Conservation (phyloP, 495 filamentous ascomycete genomes). For the Penicillium odoratum region DNA sequence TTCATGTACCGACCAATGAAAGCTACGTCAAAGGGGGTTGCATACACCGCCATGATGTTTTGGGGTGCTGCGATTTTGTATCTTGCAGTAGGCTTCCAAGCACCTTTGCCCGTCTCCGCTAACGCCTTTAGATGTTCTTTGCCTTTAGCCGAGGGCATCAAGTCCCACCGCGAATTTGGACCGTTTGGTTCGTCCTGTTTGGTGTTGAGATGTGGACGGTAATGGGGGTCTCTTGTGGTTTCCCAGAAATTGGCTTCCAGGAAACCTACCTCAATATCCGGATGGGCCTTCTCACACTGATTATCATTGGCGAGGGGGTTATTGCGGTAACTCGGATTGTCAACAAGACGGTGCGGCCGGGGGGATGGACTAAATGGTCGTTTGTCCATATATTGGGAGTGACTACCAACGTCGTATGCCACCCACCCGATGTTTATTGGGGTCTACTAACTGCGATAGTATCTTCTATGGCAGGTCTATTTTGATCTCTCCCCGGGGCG, state of each 20-base stretch:
- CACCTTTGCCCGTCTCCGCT: slow-evolving; percentile 6
- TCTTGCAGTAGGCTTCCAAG: slow-evolving; percentile 43
- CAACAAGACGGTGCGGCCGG: slow-evolving; percentile 54
- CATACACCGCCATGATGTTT: slow-evolving; percentile 44
- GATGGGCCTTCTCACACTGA: slow-evolving; percentile 66
- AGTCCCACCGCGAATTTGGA: slow-evolving; percentile 44
- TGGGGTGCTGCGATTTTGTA: slow-evolving; percentile 48
- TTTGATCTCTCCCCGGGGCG: slow-evolving; percentile 55
- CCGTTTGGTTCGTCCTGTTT: slow-evolving; percentile 60
- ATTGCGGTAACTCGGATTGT: slow-evolving; percentile 54
- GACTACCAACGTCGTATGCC: slow-evolving; percentile 47
- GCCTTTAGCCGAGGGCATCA: slow-evolving; percentile 31
- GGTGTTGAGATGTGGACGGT: slow-evolving; percentile 54
- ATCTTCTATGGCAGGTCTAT: slow-evolving; percentile 71
- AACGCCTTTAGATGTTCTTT: slow-evolving; percentile 36
- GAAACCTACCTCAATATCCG: slow-evolving; percentile 65
- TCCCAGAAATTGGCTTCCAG: slow-evolving; percentile 60
- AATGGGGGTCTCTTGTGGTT: slow-evolving; percentile 54
- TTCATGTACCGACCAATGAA: slow-evolving; percentile 40
- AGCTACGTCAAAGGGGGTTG: slow-evolving; percentile 28
- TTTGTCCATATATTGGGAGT: slow-evolving; percentile 53
- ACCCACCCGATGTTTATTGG: not conserved
- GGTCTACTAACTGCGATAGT: slow-evolving; percentile 34
- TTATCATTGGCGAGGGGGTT: slow-evolving; percentile 69
- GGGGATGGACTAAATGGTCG: slow-evolving; percentile 49